Evolutionary conservation across 805 yeast genomes (phyloP).

Genomic region (Candida orba): DNA sequence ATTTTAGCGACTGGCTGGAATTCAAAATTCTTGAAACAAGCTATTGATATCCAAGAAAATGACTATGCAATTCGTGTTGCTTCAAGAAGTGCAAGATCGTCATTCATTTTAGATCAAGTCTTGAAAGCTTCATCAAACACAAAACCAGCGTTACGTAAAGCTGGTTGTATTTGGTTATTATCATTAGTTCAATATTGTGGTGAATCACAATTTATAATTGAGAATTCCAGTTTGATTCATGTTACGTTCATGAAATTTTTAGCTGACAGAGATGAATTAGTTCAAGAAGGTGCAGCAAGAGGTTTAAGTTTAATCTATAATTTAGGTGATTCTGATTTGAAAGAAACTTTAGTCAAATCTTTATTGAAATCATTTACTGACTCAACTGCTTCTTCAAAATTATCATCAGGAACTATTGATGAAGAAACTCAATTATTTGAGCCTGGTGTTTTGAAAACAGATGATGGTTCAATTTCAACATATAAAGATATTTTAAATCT

Average conservation of each 20-base stretch:
- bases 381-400: slow-evolving; percentile 36
- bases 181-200: slow-evolving; percentile 74
- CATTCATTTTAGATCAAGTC: slow-evolving; percentile 38
- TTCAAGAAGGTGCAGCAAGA: slow-evolving; percentile 90
- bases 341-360: slow-evolving; percentile 66
- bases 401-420: slow-evolving; percentile 61
- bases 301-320: slow-evolving; percentile 83
- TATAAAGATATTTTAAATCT: slow-evolving; percentile 82
- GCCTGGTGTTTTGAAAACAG: slow-evolving; percentile 70
- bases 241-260: slow-evolving; percentile 68
- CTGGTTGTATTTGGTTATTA: slow-evolving; percentile 81
- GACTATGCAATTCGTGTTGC: slow-evolving; percentile 2
- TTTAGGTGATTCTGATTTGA: slow-evolving; percentile 56
- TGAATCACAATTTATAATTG: slow-evolving; percentile 32
- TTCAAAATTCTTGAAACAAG: slow-evolving; percentile 45
- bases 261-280: slow-evolving; percentile 73
- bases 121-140: slow-evolving; percentile 51
- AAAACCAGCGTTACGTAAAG: slow-evolving; percentile 66
- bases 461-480: slow-evolving; percentile 82
- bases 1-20: slow-evolving; percentile 71
- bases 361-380: slow-evolving; percentile 75
- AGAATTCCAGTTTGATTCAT: slow-evolving; percentile 56
- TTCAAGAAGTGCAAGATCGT: slow-evolving; percentile 10
- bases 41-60: slow-evolving; percentile 43
- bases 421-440: slow-evolving; percentile 82